Evolutionary conservation across 2,329 filamentous ascomycete genomes (phyloP).

Genomic region (Claviceps paspali): DNA sequence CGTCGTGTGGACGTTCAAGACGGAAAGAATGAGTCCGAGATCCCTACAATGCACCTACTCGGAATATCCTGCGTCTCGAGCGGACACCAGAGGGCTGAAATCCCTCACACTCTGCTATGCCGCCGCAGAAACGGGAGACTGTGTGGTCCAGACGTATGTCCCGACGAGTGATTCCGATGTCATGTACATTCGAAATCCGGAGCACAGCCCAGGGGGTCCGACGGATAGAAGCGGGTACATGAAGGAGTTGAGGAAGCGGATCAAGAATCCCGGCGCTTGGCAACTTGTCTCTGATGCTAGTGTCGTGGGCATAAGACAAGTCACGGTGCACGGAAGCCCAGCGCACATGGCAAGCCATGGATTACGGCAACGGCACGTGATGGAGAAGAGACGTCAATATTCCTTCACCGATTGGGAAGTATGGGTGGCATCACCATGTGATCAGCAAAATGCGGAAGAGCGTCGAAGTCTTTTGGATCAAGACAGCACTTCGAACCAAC

Average conservation of each 20-base stretch:
- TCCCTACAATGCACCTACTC: constrained; percentile 47
- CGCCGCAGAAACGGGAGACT: constrained; percentile 41
- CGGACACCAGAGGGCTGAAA: constrained; percentile 41
- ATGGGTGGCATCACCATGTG: constrained; percentile 35
- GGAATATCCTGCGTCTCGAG: constrained; percentile 21
- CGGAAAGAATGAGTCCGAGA: constrained; percentile 40
- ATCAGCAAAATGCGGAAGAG: constrained; percentile 29
- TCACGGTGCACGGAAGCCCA: constrained; percentile 10
- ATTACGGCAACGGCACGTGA: constrained; percentile 2
- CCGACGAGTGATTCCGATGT: constrained; percentile 35
- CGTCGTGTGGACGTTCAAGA: constrained; percentile 46
- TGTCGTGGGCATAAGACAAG: constrained; percentile 46
- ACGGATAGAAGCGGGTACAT: constrained; percentile 37
- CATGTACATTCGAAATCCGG: constrained; percentile 37
- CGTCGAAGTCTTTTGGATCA: constrained; percentile 27
- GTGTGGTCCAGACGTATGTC: constrained; percentile 49
- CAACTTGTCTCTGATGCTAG: constrained; percentile 43
- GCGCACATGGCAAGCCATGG: not conserved
- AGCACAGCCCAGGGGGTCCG: constrained; percentile 22
- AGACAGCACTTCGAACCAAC: constrained; percentile 28
- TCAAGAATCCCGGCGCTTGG: constrained; percentile 52
- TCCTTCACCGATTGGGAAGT: constrained; percentile 30
- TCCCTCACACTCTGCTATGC: constrained; percentile 52
- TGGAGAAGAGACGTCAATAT: not conserved
- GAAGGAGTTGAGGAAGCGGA: constrained; percentile 32